Percentiles rank a stretch among this genome's conserved stretches.
phyloP scores from a whole-genome alignment of 1,139 yeast genomes.

The Entelexis paramagnoliae region DNA sequence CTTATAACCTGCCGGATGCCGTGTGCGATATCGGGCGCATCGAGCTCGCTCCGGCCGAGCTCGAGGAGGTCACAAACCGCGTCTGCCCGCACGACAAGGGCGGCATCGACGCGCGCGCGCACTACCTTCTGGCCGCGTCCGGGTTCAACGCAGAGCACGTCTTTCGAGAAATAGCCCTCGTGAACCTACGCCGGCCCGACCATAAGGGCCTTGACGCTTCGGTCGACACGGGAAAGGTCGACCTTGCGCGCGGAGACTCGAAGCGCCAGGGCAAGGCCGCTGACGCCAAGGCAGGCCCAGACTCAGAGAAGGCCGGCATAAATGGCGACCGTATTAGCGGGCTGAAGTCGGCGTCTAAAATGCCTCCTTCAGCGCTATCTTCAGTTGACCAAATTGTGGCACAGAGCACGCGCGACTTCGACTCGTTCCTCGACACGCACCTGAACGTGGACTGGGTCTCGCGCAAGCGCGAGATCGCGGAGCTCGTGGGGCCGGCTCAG shows the following conservation, averaged over 20 bases:
- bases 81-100: constrained; percentile 12
- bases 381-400: constrained; percentile 75
- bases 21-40: constrained; percentile 59
- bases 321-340: neutral
- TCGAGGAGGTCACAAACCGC: constrained; percentile 48
- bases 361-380: neutral
- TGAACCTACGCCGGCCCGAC: constrained; percentile 22
- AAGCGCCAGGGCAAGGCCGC: neutral
- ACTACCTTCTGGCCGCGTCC: constrained; percentile 56
- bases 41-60: constrained; percentile 65
- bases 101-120: constrained; percentile 61
- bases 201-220: neutral
- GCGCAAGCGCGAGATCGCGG: constrained; percentile 18
- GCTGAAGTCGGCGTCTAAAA: neutral
- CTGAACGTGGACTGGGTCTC: constrained; percentile 71
- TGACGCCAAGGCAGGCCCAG: neutral
- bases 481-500: constrained; percentile 4
- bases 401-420: constrained; percentile 74
- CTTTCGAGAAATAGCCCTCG: constrained; percentile 44
- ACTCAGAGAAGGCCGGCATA: neutral
- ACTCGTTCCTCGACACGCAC: constrained; percentile 59
- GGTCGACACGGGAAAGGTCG: neutral
- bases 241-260: neutral
- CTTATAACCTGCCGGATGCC: constrained; percentile 57
- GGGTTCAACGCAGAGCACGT: constrained; percentile 85